Percentiles rank a stretch among this genome's conserved stretches.
Evolutionary conservation across 192 early-diverging fungal species (phyloP).

Genomic region (Paraglomus occultum): DNA sequence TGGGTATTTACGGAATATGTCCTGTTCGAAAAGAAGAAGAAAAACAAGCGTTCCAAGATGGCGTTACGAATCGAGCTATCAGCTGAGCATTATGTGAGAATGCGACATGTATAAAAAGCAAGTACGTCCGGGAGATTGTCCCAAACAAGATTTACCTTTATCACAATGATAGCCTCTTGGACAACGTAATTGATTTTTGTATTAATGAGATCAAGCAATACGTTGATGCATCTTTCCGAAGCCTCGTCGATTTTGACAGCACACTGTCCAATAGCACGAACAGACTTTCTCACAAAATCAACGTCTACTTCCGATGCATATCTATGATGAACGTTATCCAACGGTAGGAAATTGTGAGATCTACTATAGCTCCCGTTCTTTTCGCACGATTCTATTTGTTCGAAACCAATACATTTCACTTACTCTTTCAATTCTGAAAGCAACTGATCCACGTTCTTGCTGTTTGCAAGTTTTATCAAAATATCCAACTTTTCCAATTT

Average conservation of each 20-base stretch:
- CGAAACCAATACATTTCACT: conserved; percentile 25
- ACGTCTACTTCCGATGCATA: conserved; percentile 97
- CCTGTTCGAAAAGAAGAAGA: conserved; percentile 39
- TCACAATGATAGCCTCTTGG: conserved; percentile 87
- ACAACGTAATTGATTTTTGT: conserved; percentile 88
- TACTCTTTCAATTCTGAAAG: conserved; percentile 94
- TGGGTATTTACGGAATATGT: conserved; percentile 96
- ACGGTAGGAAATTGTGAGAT: background rate
- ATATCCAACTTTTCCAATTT: conserved; percentile 96
- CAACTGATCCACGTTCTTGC: conserved; percentile 87
- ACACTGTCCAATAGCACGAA: conserved; percentile 88
- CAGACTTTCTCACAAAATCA: conserved; percentile 88
- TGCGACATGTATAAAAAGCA: background rate
- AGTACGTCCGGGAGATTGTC: no score
- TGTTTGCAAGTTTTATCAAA: conserved; percentile 84
- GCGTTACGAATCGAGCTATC: background rate
- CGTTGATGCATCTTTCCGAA: conserved; percentile 80
- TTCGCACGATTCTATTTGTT: background rate
- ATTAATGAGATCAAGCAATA: conserved; percentile 89
- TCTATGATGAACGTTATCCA: conserved; percentile 38
- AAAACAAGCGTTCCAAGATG: no score
- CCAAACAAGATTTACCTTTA: conserved; percentile 58
- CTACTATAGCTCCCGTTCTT: no score
- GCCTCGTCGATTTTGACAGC: conserved; percentile 90
- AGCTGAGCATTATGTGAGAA: background rate